Base-by-base conservation (phyloP, 495 filamentous ascomycete species). In the Mytilinidion resinicola region DNA sequence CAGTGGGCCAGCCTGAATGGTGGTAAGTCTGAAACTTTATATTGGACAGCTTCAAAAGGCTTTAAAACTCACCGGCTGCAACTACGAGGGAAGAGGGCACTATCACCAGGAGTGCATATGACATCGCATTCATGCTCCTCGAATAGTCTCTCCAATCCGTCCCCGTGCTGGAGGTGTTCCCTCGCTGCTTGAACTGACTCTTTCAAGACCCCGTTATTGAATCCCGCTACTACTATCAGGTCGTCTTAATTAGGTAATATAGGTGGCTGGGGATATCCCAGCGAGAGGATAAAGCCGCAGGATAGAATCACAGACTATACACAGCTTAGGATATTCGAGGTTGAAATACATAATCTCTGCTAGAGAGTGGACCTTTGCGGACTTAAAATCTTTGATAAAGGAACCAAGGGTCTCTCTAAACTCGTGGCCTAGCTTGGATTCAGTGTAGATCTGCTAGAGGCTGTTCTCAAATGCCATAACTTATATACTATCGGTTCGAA, bases 311-410 rank as follows among this genome's bases (percentile, higher is more conserved):
- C 56, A 15, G 56, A 64, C 61, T 3, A 65, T 38, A 10, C 38
- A 44, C 49, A 66, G 60, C 38, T 66, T 55, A 0, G 63, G 59
- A 19, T 66, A 59, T 30, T 66, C 63, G 30, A 63, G 59, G 36
- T 66, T 66, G 56, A 62, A 63, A 35, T 66, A 63, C 5, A 66
- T 66, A 38, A 66, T 66, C 44, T 66, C 63, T n/a, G 63, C 59
- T 0, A 66, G 52, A 5, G 60, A 63, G 50, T 63, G 59, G 1
- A 66, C 63, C 57, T 66, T 66, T 49, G 63, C 60, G 33, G 47
- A 60, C 25, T 66, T 57, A 55, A 66, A 63, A 15, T 63, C 51
- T 12, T 50, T 55, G 48, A 66, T 66, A 50, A 66, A 66, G 14
- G 59, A 56, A 20, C 11, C 11, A 21, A 63, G 52, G 30, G 51